Evolutionary conservation across 192 early-diverging fungal genomes (phyloP), one percentile per base, ranked within the genome.

Genomic region (Backusella morwellensis): DNA sequence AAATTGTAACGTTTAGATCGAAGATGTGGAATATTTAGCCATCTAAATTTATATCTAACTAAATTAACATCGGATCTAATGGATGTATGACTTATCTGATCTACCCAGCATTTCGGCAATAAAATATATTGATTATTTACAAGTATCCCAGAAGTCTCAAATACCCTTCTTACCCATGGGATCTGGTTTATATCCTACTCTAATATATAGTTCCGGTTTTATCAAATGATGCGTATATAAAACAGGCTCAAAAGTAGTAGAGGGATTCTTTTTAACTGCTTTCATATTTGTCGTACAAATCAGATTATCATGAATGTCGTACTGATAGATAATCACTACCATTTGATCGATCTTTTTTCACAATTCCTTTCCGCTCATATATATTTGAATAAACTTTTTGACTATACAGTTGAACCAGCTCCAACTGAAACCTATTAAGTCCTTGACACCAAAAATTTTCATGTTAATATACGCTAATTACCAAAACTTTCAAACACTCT

Each of bases 261-360:
- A n/a, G 47, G 6, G 47, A 1, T n/a, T 63, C 0, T 63, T 63
- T 7, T 63, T 29, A 63, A 0, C 6, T 29, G 3, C 9, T 63
- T 14, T 63, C 8, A 26, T 6, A 9, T 63, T 26, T 29, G 21
- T 63, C 9, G 21, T 63, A 63, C 56, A 63, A 26, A 26, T 23
- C 21, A 26, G 56, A 63, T 63, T 26, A 59, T 14, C 56, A 63
- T 1, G 1, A 23, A 14, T 63, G 56, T 26, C 29, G 9, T 9
- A 63, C 56, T 63, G 56, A 63, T 63, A 63, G 56, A 63, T 63
- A 63, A 63, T 63, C 56, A 63, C 23, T 63, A 63, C 56, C 23
- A 63, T 63, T 63, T 63, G 56, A 63, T 63, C 56, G 26, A 63
- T 63, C 11, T 63, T 63, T 54, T 63, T 29, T 63, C 56, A 63